phyloP scores from a whole-genome alignment of 1,284 basidiomycete genomes.

The Rhodotorula sp. region DNA sequence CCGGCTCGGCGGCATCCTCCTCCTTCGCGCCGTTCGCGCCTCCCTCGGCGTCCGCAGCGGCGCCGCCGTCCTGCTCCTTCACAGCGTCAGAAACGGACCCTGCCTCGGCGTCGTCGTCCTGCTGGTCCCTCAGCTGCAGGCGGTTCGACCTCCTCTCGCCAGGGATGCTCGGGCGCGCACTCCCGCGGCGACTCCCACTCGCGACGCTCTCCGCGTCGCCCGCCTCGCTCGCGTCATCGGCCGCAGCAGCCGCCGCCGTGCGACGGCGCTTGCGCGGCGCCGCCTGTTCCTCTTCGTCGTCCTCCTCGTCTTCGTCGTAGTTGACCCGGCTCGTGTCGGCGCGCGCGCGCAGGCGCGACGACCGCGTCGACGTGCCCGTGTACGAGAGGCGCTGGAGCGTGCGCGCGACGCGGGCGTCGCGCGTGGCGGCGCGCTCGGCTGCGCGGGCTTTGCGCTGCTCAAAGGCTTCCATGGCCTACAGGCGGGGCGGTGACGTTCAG shows the following conservation, averaged over 20 bases:
- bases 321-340: conserved; percentile 7
- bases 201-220: not conserved
- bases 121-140: conserved; percentile 9
- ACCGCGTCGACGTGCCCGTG: conserved; percentile 15
- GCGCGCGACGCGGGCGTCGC: conserved; percentile 18
- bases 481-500: not conserved
- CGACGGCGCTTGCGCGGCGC: conserved; percentile 11
- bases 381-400: not conserved
- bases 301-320: conserved; percentile 17
- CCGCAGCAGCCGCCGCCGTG: not conserved
- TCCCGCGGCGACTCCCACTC: not conserved
- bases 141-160: conserved; percentile 26
- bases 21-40: not conserved
- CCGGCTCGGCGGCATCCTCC: not conserved
- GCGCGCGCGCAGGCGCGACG: conserved; percentile 14
- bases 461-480: conserved; percentile 10
- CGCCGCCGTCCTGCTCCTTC: not conserved
- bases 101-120: not conserved
- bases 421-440: conserved; percentile 19
- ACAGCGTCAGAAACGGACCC: not conserved
- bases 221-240: conserved; percentile 4
- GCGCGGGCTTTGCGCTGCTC: conserved; percentile 6
- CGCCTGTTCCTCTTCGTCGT: conserved; percentile 1
- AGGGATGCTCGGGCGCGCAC: not conserved
- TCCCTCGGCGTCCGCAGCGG: too few species aligned